These are phyloP conservation scores for Zoysia japonica DNA, from an alignment of 176 grass and related monocot genomes.

Conservation along the genomic window DNA sequence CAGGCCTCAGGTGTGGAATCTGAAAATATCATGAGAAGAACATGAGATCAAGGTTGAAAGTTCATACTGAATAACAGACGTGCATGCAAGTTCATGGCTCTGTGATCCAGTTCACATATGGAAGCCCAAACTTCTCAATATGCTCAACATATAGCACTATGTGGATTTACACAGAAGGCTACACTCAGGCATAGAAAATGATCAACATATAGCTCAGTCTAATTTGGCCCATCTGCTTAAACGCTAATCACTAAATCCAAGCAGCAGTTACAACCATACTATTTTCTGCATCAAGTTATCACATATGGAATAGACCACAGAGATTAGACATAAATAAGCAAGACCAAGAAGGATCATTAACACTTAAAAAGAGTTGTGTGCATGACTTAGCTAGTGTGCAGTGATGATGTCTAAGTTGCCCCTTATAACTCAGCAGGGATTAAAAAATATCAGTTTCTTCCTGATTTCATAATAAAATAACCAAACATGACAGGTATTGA, in stretches of 20 bases:
- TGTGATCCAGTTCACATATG: no score
- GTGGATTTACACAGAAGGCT: not conserved
- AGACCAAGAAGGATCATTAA: not conserved
- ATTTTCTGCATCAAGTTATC: not conserved
- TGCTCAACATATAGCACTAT: not conserved
- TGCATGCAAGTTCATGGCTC: not conserved
- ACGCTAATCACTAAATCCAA: not conserved
- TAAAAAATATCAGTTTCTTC: not conserved
- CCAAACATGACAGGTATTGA: not conserved
- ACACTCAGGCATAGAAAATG: not conserved
- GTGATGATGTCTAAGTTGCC: not conserved
- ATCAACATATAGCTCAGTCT: not conserved
- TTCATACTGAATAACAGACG: slow-evolving; percentile 2
- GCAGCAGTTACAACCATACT: not conserved
- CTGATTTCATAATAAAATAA: not conserved
- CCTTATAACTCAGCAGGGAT: not conserved
- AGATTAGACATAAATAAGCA: not conserved
- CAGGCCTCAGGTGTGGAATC: slow-evolving; percentile 69
- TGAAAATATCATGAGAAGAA: slow-evolving; percentile 2
- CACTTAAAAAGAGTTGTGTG: not conserved
- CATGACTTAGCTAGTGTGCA: not conserved
- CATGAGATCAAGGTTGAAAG: not conserved
- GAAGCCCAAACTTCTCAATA: not conserved
- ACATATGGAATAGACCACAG: not conserved
- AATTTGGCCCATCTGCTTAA: not conserved